phyloP scores from a whole-genome alignment of 345 rosid species.

The Carallia pectinifolia region DNA sequence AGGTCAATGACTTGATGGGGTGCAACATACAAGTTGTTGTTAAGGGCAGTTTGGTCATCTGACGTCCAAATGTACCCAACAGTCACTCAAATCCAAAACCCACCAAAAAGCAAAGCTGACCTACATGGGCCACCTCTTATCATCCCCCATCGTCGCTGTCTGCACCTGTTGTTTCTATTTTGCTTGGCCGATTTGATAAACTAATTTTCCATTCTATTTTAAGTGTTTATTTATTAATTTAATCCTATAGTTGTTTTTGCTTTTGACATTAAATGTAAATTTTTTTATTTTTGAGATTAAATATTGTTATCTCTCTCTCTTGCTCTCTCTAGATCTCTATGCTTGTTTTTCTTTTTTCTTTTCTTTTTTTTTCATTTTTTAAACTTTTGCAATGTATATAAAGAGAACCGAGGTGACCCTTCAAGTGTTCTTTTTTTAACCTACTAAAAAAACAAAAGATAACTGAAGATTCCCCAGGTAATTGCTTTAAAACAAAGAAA shows the following conservation, averaged over 20 bases:
- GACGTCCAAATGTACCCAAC: conserved; percentile 19
- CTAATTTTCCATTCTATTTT: background rate
- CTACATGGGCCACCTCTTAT: conserved; percentile 39
- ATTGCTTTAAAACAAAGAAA: background rate
- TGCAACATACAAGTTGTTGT: conserved; percentile 15
- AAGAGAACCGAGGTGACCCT: background rate
- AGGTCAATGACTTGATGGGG: conserved; percentile 15
- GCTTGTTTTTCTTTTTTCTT: background rate
- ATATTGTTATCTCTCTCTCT: background rate
- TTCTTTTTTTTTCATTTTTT: background rate
- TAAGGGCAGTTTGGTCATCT: conserved; percentile 36
- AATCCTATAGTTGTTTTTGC: background rate
- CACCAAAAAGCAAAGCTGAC: conserved; percentile 41
- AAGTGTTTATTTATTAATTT: background rate
- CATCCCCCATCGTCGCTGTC: conserved; percentile 61
- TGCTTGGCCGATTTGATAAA: conserved; percentile 15
- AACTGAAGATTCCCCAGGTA: conserved; percentile 39
- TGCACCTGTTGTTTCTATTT: conserved; percentile 36
- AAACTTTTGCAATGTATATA: background rate
- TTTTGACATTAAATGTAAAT: background rate
- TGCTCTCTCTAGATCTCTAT: background rate
- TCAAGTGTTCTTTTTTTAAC: conserved; percentile 1
- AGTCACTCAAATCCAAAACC: conserved; percentile 54
- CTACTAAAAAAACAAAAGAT: conserved; percentile 10
- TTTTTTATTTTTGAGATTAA: background rate